Base-by-base conservation (phyloP, 768 basidiomycete species). In the Calvatia gigantea region DNA sequence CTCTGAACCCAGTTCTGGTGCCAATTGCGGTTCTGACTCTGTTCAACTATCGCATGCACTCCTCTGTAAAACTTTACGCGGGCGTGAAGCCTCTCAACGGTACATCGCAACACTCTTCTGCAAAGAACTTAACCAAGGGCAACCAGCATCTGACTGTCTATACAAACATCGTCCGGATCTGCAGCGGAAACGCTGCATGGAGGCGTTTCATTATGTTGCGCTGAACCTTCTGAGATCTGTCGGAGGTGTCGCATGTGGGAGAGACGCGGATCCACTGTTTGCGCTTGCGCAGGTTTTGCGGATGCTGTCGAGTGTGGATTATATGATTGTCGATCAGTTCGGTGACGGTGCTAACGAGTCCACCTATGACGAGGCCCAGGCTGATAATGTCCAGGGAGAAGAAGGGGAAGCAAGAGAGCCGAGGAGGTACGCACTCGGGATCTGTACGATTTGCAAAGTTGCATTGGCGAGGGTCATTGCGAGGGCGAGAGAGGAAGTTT, bases 191-290 rank as follows among this genome's bases (percentile, higher is more conserved):
- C 61, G 68, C 48, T 91, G 89, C 68, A 70, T 72, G 55, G 85
- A 89, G 49, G 85, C 87, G 12, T 87, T 87, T 69, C 86, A 89
- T 69, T 87, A 84, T 66, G 82, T 91, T 71, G 81, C 81, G 73
- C 78, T 90, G 55, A 89, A 90, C 66, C 71, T 86, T 28, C 69
- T 89, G 38, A 82, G 88, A 54, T 79, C 83, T 19, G 79, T 90
- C 41, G 83, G 85, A 0, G 89, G 89, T 0, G 84, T 90, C 55
- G 80, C 87, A 1, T 76, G 75, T 52, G 88, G 88, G 44, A 76
- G 89, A 23, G 87, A 90, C 62, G 87, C 84, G 2, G 89, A 91
- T 63, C 84, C 86, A 49, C 68, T 91, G 21, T 87, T 77, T 63
- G 86, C 87, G 54, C 78, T 91, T 41, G 62, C 73, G 3, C 88